Evolutionary conservation across 2,329 filamentous ascomycete species (phyloP), one percentile per base, ranked within the genome.

Genomic region (Colletotrichum liriopes): DNA sequence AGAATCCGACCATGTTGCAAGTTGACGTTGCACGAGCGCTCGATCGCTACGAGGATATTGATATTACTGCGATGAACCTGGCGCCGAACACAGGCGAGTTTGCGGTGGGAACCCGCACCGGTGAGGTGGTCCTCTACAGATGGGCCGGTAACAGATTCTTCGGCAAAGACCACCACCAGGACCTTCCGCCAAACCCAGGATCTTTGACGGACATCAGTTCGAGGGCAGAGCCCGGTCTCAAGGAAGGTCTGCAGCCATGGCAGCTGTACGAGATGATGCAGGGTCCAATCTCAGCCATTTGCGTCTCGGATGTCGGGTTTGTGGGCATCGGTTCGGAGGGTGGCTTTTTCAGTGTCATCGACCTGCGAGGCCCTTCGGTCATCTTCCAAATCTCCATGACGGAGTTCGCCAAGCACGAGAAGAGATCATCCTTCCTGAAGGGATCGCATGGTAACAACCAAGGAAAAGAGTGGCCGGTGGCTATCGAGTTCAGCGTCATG

Each of bases 301-400:
- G 94, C 70, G 90, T 96, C 67, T 96, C 95, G n/a, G 94, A 98
- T 80, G 92, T 98, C 16, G 96, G 96, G 0, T 99, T 99, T 78
- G 90, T 97, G 14, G 95, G 93, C 14, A 92, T 93, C 39, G 96
- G 95, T 0, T 98, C 95, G 12, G 93, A 97, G 80, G 90, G 91
- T 49, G 96, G 96, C 2, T 91, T 91, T 74, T 82, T 99, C 47
- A 93, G 90, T 11, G 89, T 99, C 47, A 90, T 98, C 63, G 96
- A 99, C 80, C 86, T 99, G 73, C 91, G 96, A 70, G 96, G 95
- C 0, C 96, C 96, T 26, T 87, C 91, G 0, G 88, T 98, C 58
- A 96, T 98, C 72, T 94, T 93, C 79, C 92, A 91, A 63, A 90
- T 90, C 1, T 90, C 92, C 18, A 85, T 96, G 74, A 87, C 88